These are phyloP conservation scores for Coniochaeta pulveracea DNA, from an alignment of 2,329 filamentous ascomycete species.

Conservation along the genomic window DNA sequence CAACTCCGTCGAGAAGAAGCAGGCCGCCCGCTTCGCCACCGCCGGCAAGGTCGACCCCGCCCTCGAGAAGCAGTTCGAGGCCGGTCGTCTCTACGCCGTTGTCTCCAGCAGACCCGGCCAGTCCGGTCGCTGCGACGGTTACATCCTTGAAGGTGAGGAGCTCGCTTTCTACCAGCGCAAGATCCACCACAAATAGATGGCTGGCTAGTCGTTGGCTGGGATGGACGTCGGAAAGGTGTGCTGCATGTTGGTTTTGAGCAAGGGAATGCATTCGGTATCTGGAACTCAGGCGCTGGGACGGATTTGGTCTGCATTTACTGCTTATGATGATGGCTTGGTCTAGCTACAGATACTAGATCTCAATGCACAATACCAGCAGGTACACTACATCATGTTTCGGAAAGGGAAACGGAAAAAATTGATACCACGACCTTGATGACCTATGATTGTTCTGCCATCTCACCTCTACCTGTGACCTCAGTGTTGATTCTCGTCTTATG, in stretches of 20 bases:
- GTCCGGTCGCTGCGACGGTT: constrained; percentile 92
- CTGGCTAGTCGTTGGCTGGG: background rate
- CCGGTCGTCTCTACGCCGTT: constrained; percentile 91
- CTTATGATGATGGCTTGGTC: constrained; percentile 3
- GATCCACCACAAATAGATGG: constrained; percentile 89
- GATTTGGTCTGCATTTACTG: constrained; percentile 3
- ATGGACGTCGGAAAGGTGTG: constrained; percentile 1
- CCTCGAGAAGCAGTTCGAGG: constrained; percentile 98
- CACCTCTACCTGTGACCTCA: background rate
- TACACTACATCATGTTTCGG: constrained; percentile 1
- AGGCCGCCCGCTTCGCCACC: constrained; percentile 72
- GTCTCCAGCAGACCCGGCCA: constrained; percentile 89
- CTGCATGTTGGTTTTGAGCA: constrained; percentile 2
- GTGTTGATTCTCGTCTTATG: no score
- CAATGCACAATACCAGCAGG: constrained; percentile 5
- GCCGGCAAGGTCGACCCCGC: constrained; percentile 85
- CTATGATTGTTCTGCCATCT: background rate
- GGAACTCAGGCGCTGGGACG: constrained; percentile 5
- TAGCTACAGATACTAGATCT: constrained; percentile 3
- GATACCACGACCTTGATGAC: constrained; percentile 5
- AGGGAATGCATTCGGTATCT: constrained; percentile 6
- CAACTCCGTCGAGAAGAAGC: constrained; percentile 94
- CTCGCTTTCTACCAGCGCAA: constrained; percentile 99
- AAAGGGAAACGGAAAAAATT: constrained; percentile 3
- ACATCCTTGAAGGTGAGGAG: constrained; percentile 98